phyloP scores from a whole-genome alignment of 345 rosid genomes.

The Raphanus raphanistrum region DNA sequence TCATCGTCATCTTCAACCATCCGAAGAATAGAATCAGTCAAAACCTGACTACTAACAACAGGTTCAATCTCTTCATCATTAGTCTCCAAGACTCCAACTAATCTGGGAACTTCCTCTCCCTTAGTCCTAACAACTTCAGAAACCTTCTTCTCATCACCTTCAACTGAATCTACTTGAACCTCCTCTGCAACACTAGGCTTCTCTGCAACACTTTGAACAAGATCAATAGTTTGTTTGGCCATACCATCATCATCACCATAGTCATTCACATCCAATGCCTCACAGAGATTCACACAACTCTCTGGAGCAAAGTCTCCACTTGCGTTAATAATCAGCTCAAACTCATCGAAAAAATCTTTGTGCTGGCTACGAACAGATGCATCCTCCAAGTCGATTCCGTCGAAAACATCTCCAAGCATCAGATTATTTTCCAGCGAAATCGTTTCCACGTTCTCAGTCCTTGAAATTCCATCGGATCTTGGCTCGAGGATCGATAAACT shows the following conservation, averaged over 20 bases:
- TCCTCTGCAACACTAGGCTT: conserved; percentile 20
- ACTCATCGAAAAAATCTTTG: conserved; percentile 49
- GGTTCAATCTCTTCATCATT: conserved; percentile 42
- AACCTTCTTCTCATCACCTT: conserved; percentile 16
- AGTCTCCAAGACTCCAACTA: conserved; percentile 26
- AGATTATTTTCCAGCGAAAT: not conserved
- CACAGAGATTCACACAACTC: conserved; percentile 25
- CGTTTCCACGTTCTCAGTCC: conserved; percentile 15
- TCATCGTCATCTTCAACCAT: conserved; percentile 49
- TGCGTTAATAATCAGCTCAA: conserved; percentile 49
- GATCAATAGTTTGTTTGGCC: conserved; percentile 32
- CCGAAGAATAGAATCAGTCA: conserved; percentile 12
- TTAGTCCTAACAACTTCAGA: conserved; percentile 14
- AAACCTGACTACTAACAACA: conserved; percentile 24
- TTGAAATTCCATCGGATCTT: not conserved
- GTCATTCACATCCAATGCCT: conserved; percentile 28
- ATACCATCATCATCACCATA: conserved; percentile 23
- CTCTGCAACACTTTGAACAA: conserved; percentile 25
- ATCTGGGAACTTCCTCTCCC: conserved; percentile 25
- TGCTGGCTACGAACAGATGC: conserved; percentile 28
- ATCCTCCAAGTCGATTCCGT: conserved; percentile 41
- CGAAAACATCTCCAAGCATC: conserved; percentile 23
- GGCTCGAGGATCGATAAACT: conserved; percentile 13
- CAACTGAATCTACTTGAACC: conserved; percentile 32
- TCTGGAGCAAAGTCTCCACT: conserved; percentile 35